Evolutionary conservation across 2,329 filamentous ascomycete genomes (phyloP), one percentile per base, ranked within the genome.

Genomic region (Talaromyces sp.): DNA sequence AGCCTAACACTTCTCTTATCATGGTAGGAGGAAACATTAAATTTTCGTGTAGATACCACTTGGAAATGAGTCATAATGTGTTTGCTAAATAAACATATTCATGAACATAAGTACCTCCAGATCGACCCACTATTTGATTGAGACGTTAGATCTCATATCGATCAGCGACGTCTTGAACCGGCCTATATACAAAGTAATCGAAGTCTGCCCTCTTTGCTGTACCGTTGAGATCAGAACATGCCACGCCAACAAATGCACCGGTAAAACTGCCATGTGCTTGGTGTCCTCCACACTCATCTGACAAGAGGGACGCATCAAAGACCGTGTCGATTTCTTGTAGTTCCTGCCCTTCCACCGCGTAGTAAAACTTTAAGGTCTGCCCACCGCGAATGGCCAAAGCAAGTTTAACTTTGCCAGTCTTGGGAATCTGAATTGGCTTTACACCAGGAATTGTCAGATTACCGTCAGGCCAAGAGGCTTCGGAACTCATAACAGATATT

Each of bases 211-310:
- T 27, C 19, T 31, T 58, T 40, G 49, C 64, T 29, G 58, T 65
- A 17, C 64, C 64, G 31, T 65, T 65, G 17, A 65, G 59, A 58
- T 65, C 64, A n/a, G 64, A 65, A 49, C 64, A 65, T 62, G 64
- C 64, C 27, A 65, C 11, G 2, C 64, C 64, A 27, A 65, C 64
- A 58, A 65, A 65, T 22, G 64, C 64, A 29, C 64, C 64, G 1
- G 64, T 65, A 49, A 65, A 65, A 34, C 64, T 65, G 38, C 64
- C 64, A 51, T 65, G 64, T 17, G 64, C 64, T 10, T 65, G 49
- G 31, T 65, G 64, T 10, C 64, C 64, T 62, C 64, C 64, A 27
- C 64, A 65, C 58, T 65, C 64, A 31, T 65, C 64, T 13, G 64
- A 65, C 49, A 65, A 36, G 13, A 49, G 36, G 19, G 64, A 65